Evolutionary conservation across 1,139 yeast genomes (phyloP), one percentile per base, ranked within the genome.

Genomic region (Kluyveromyces sp.): DNA sequence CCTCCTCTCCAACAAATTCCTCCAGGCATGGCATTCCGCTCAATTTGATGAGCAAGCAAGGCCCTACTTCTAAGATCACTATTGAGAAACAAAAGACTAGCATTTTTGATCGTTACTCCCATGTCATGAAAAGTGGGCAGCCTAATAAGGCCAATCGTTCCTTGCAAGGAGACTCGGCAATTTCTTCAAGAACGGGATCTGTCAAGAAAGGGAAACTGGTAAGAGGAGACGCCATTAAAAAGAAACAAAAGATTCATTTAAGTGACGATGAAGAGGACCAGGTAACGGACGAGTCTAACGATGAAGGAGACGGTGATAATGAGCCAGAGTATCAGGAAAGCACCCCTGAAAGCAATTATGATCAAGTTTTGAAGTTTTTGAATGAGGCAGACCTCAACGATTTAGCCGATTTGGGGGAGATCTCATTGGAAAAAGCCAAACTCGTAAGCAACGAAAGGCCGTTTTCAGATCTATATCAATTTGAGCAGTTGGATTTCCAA

Each of bases 311-410:
- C 37, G 78, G 70, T 35, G 72, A 71, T 50, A 61, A 58, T 45
- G 68, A 51, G 35, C 67, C 56, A 45, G 64, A 56, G 43, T 63
- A 58, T 50, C 68, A 65, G 53, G 47, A 74, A 67, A 39, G 74
- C 64, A 43, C 68, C 57, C 46, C 65, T 45, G 45, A 60, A 50
- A 48, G 55, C 55, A 77, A 77, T 26, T 72, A 84, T 46, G 94
- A 84, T 55, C 79, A 86, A 46, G 78, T 88, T 26, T 67, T 89
- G 44, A 77, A 80, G 41, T 88, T 92, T 56, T 70, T 92, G 53
- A 92, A 92, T 61, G 76, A 77, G 25, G 92, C 95, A 0, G 75
- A 85, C 11, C 70, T 70, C 2, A 78, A 80, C 46, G 96, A 89
- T 59, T 69, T 92, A 41, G 75, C 82, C 12, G 98, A 92, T 64